These are phyloP conservation scores for Clausena lansium DNA, from an alignment of 345 rosid species.

Conservation along the genomic window DNA sequence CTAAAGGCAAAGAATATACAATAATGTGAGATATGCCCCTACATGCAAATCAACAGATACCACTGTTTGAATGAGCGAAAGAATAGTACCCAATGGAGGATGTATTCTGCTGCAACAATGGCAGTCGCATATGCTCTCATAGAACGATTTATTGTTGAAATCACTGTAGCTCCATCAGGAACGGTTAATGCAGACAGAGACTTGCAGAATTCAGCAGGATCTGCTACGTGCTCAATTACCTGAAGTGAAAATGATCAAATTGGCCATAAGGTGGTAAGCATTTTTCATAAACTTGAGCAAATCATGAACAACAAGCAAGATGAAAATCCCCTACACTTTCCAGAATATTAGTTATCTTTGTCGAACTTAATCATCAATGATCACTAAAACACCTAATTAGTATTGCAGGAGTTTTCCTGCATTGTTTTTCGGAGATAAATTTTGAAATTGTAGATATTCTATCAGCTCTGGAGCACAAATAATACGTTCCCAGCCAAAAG, in stretches of 20 bases:
- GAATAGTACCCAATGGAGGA: conserved; percentile 74
- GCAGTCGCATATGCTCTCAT: conserved; percentile 85
- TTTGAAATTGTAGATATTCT: neutral
- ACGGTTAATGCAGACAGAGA: conserved; percentile 66
- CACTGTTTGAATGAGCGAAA: neutral
- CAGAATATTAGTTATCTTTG: neutral
- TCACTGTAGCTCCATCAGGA: conserved; percentile 67
- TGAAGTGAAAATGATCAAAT: conserved; percentile 25
- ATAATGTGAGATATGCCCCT: neutral
- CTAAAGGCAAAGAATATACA: neutral
- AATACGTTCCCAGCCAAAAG: neutral
- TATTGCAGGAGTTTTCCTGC: neutral
- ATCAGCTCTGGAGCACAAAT: too few species aligned
- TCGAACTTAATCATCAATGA: neutral
- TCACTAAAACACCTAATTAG: neutral
- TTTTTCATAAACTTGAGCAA: conserved; percentile 6
- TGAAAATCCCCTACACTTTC: neutral
- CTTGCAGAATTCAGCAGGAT: conserved; percentile 90
- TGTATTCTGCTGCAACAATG: conserved; percentile 86
- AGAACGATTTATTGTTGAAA: conserved; percentile 84
- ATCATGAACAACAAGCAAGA: neutral
- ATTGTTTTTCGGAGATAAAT: neutral
- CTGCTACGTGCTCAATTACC: conserved; percentile 96
- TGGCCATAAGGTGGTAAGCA: neutral
- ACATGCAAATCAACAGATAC: conserved; percentile 1